Conservation (phyloP, 345 rosid species). For the Rhodamnia rubescens region DNA sequence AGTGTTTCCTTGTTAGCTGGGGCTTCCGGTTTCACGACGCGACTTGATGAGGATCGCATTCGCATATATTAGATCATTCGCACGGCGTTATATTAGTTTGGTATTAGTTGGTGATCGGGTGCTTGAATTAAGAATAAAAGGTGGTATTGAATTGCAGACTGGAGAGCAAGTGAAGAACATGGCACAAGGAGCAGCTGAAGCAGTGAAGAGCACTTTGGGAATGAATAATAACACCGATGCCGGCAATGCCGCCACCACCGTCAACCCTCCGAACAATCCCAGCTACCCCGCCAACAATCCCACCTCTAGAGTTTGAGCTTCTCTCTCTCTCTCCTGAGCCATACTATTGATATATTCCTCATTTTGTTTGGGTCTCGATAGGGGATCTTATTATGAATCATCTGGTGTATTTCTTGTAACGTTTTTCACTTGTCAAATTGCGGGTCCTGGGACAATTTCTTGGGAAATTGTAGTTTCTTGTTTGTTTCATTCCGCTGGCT, state of each 20-base stretch:
- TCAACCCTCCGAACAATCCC: neutral
- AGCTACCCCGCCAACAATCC: constrained; percentile 1
- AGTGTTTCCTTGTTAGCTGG: neutral
- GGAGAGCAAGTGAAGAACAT: constrained; percentile 20
- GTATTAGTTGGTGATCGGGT: neutral
- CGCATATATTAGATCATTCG: neutral
- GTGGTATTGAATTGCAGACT: constrained; percentile 6
- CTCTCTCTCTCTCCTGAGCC: neutral
- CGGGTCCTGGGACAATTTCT: neutral
- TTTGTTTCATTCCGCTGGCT: neutral
- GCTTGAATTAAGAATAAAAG: neutral
- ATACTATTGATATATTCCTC: neutral
- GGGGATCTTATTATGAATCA: neutral
- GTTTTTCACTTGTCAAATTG: neutral
- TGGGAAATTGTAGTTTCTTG: neutral
- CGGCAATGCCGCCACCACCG: neutral
- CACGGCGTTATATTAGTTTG: neutral
- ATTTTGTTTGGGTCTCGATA: neutral
- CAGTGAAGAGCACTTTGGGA: constrained; percentile 20
- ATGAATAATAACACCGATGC: constrained; percentile 6
- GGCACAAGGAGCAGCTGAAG: neutral
- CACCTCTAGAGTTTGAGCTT: neutral
- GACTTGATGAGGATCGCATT: neutral
- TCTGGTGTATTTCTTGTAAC: neutral
- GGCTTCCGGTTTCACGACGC: neutral